Conservation (phyloP, 345 rosid species). For the Hevea brasiliensis region DNA sequence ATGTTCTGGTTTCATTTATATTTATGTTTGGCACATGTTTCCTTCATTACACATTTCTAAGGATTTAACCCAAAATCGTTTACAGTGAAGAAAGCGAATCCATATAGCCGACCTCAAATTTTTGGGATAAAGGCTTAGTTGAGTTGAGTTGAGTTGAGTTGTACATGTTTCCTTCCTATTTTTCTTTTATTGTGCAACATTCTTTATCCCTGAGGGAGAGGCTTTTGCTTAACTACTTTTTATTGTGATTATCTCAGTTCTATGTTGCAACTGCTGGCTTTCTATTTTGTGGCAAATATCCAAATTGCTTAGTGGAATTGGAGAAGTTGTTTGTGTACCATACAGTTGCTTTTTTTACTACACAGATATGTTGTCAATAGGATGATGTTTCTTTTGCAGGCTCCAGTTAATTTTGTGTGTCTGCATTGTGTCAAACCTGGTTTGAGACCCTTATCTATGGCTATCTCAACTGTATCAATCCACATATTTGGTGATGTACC, state of each 20-base stretch:
- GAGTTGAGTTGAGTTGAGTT: no score
- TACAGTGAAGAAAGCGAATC: no score
- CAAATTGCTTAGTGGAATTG: not conserved
- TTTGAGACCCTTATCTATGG: constrained; percentile 94
- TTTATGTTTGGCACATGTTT: not conserved
- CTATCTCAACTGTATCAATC: constrained; percentile 82
- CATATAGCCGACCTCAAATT: no score
- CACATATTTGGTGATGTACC: constrained; percentile 98
- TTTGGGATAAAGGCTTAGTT: no score
- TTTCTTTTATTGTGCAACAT: not conserved
- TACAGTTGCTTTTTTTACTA: not conserved
- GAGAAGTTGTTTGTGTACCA: not conserved
- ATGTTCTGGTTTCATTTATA: not conserved
- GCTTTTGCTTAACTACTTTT: not conserved
- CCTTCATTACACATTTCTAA: no score
- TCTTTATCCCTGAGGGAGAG: not conserved
- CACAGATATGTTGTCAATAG: not conserved
- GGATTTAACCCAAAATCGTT: no score
- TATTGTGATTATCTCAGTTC: not conserved
- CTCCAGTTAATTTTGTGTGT: constrained; percentile 85
- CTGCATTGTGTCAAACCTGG: constrained; percentile 90
- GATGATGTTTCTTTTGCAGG: constrained; percentile 40
- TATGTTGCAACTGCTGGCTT: not conserved
- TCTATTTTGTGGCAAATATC: not conserved
- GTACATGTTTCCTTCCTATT: not conserved